Evolutionary conservation across 164 flowering plant species (phyloP).

Genomic region (Malania oleifera): DNA sequence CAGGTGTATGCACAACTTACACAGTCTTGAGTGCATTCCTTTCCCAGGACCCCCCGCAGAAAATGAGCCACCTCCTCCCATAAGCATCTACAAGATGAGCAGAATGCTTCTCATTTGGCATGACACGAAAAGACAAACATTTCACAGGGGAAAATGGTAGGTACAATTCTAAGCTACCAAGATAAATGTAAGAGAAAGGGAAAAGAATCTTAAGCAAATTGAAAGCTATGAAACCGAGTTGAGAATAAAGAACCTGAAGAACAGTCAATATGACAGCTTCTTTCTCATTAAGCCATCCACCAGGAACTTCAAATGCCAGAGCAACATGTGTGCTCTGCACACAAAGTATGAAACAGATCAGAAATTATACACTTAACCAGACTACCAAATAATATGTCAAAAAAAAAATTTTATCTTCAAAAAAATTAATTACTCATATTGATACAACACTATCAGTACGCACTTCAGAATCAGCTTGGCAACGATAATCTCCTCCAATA

Average conservation of each 20-base stretch:
- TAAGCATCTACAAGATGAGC: slow-evolving; percentile 51
- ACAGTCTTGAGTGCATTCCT: slow-evolving; percentile 86
- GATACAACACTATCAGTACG: slow-evolving; percentile 20
- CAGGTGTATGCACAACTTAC: slow-evolving; percentile 75
- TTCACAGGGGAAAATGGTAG: too few relatives aligned
- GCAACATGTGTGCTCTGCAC: slow-evolving; percentile 71
- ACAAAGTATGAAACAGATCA: slow-evolving; percentile 2
- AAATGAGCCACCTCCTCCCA: slow-evolving; percentile 99
- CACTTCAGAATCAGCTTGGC: slow-evolving; percentile 73
- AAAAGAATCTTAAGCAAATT: neutral
- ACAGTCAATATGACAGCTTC: slow-evolving; percentile 74
- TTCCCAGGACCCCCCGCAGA: slow-evolving; percentile 98
- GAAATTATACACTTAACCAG: neutral
- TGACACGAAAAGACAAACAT: neutral
- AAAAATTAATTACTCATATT: too few relatives aligned
- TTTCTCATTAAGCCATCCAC: slow-evolving; percentile 78
- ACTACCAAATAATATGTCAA: too few relatives aligned
- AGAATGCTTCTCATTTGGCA: neutral
- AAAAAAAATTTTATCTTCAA: too few relatives aligned
- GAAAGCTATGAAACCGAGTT: slow-evolving; percentile 4
- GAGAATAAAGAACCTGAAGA: slow-evolving; percentile 59
- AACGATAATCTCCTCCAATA: slow-evolving; percentile 80
- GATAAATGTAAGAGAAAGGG: too few relatives aligned
- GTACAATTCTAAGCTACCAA: too few relatives aligned
- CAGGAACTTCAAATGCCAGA: slow-evolving; percentile 87